Percentiles rank a stretch among this genome's conserved stretches.
These are phyloP conservation scores for Aureobasidium sp. DNA, from an alignment of 2,329 filamentous ascomycete species.

Conservation along the genomic window DNA sequence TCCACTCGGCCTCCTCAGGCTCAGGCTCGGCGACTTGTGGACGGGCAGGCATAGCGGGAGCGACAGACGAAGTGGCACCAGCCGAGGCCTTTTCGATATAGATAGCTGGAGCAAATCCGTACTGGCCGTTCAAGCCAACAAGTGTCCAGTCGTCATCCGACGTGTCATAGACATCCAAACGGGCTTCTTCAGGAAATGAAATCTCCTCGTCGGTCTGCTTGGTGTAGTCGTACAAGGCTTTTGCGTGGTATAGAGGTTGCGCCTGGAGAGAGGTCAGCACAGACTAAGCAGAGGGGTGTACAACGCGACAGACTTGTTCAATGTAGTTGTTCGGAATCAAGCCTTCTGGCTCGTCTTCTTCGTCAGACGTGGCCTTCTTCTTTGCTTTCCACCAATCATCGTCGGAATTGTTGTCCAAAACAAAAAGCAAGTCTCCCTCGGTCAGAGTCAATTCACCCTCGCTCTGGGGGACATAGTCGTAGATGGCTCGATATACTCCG, in stretches of 20 bases:
- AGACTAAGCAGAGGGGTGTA: not conserved
- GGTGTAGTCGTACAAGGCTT: constrained; percentile 96
- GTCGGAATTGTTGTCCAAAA: constrained; percentile 66
- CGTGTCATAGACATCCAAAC: constrained; percentile 76
- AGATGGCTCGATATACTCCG: constrained; percentile 81
- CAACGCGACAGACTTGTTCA: constrained; percentile 61
- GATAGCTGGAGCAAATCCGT: constrained; percentile 89
- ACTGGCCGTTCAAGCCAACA: constrained; percentile 75
- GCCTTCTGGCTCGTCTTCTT: constrained; percentile 85
- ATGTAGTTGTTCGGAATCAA: constrained; percentile 93
- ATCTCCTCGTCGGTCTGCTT: constrained; percentile 96
- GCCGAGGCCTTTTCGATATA: constrained; percentile 70
- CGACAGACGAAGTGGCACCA: constrained; percentile 38
- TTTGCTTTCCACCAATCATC: constrained; percentile 96
- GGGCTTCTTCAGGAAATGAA: constrained; percentile 83
- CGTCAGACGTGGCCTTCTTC: constrained; percentile 68
- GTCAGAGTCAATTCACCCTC: constrained; percentile 75
- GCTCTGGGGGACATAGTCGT: constrained; percentile 83
- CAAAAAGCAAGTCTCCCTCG: constrained; percentile 82
- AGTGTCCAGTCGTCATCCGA: constrained; percentile 96
- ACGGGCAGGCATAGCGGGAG: constrained; percentile 28
- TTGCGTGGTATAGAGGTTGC: constrained; percentile 59
- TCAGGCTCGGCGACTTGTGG: constrained; percentile 28
- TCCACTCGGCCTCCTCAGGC: constrained; percentile 30
- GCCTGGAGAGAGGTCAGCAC: constrained; percentile 39